Base-by-base conservation (phyloP, 2,329 filamentous ascomycete species). In the Fusarium marasasianum region DNA sequence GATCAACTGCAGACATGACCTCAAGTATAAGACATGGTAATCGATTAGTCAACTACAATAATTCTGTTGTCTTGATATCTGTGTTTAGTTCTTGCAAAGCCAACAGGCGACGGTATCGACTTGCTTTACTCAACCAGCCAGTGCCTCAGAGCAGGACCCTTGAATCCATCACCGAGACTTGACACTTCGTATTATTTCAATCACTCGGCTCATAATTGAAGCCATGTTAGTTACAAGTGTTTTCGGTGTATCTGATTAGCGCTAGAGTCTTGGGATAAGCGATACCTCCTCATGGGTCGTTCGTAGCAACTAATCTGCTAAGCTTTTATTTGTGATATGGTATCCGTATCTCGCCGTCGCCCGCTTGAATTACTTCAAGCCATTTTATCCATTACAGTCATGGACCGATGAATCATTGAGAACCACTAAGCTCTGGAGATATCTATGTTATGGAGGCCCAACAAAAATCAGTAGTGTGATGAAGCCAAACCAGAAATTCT, bases 181-280 rank as follows among this genome's bases (percentile, higher is more conserved):
- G 31, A 35, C 8, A 64, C 61, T 61, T 13, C 17, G 20, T 18
- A 26, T 50, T 37, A 6, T 10, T 17, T 37, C 37, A 24, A 31
- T 22, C 11, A 40, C 29, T 5, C 2, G 35, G 29, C 13, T 14
- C 17, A 6, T 2, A 18, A 26, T 10, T 35, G n/a, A 37, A 20
- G 14, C n/a, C 5, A 3, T n/a, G 3, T 29, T 40, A 18, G 24
- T 10, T 4, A 6, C 17, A 3, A 6, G 8, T 26, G 11, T 7
- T n/a, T 29, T 29, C 5, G 13, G 8, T 40, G 11, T 3, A 40
- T 18, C 6, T 4, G 8, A 3, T 1, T 3, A 37, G 20, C 6
- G 6, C 48, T 53, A 2, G 0, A 35, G 12, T 35, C 24, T 17
- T n/a, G 1, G 1, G 7, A 22, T 29, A 55, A 55, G 20, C 24